Evolutionary conservation across 306 rosid species (phyloP), one percentile per base, ranked within the genome.

Genomic region (Gynostemma pentaphyllum): DNA sequence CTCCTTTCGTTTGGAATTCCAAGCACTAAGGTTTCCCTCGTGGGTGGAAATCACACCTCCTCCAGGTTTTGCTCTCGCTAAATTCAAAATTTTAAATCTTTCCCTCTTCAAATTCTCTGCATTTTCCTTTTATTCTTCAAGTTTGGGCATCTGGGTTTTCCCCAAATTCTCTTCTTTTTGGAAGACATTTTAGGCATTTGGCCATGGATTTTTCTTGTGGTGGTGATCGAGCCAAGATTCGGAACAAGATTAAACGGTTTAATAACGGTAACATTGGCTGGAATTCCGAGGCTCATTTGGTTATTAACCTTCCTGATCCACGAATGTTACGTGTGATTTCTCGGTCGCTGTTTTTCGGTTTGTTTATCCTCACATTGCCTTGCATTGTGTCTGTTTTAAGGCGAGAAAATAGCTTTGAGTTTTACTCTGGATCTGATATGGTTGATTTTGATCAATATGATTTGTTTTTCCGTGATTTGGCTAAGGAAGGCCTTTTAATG

Each of bases 21-120:
- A 76, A 72, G 49, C 50, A 72, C 49, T 0, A 77, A 78, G 1
- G 74, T 80, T 0, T 77, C 82, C 45, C 89, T 89, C 66, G 89
- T 86, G 82, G 97, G 92, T 80, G 97, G 95, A 60, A 89, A 89
- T 55, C 97, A 89, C 69, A 89, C 95, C 41, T 84, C 87, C 2
- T 79, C 95, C 5, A 78, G 97, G 72, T 89, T 89, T 46, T 86
- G 97, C 71, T 77, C 82, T 68, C 95, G 97, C 85, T 89, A 86
- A 26, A 1, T 3, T 1, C 57, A 3, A n/a, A 19, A 11, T 18
- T 29, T 48, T 11, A 4, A 16, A 22, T 9, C 19, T 45, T 11
- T 39, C 14, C 57, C 26, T 2, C 45, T 40, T 15, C 4, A 39
- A 54, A 15, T 66, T 13, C 37, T 49, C 44, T 13, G 32, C 45